Conservation (phyloP, 768 basidiomycete genomes). For the Boletus speciosus region DNA sequence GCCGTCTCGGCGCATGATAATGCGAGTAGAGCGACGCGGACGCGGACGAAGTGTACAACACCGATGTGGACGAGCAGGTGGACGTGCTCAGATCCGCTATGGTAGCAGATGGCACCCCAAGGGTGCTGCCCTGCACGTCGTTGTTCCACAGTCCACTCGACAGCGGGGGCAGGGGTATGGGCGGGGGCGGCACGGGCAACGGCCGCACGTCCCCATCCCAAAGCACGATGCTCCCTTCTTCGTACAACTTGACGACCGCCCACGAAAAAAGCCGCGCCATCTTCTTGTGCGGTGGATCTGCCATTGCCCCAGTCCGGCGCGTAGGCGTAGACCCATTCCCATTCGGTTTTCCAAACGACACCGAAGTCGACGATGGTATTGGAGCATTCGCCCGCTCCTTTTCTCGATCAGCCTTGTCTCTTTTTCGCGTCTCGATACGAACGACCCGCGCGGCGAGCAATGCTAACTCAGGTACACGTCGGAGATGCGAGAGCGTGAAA, state of each 20-base stretch:
- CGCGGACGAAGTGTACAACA: conserved; percentile 18
- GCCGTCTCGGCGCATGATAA: conserved; percentile 21
- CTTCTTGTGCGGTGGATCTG: conserved; percentile 36
- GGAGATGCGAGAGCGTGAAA: conserved; percentile 71
- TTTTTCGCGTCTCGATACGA: conserved; percentile 53
- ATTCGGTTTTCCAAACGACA: not conserved
- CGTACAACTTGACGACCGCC: conserved; percentile 59
- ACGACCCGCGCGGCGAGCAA: conserved; percentile 64
- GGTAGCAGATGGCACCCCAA: conserved; percentile 19
- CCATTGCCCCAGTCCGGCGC: not conserved
- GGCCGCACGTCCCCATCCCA: conserved; percentile 63
- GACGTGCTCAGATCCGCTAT: not conserved
- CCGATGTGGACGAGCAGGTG: conserved; percentile 23
- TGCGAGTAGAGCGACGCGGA: conserved; percentile 24
- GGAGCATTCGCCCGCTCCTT: conserved; percentile 22
- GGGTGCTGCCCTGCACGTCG: conserved; percentile 19
- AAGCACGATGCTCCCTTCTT: conserved; percentile 71
- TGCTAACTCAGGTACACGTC: conserved; percentile 71
- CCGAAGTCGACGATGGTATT: not conserved
- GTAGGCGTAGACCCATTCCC: not conserved
- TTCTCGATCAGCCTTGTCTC: conserved; percentile 46
- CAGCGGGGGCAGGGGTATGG: not conserved
- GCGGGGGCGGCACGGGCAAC: conserved; percentile 22
- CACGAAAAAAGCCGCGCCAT: conserved; percentile 67
- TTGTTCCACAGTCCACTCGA: conserved; percentile 49